Evolutionary conservation across 495 filamentous ascomycete species (phyloP), one percentile per base, ranked within the genome.

Genomic region (Penicillium coffeae): DNA sequence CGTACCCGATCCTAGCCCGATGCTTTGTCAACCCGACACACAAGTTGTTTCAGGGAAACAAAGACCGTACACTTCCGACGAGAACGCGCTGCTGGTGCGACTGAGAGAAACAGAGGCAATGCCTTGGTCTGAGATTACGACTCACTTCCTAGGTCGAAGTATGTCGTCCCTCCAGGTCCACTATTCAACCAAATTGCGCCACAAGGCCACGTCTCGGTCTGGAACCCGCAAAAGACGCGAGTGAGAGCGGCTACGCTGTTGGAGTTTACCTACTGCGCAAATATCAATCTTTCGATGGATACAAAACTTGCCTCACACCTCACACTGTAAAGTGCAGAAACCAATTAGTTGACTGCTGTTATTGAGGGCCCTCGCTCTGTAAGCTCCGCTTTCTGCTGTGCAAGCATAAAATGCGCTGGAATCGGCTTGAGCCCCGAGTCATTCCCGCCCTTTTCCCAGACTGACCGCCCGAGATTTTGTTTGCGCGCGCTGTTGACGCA

Each of bases 121-220:
- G 25, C 34, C 36, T 22, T 54, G 25, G 41, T 38, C 27, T 14
- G 45, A 54, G 36, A 54, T 54, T 44, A 37, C 41, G 25, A 34
- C 18, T 45, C 40, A 54, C 22, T 54, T 54, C 41, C 51, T 25
- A 34, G 45, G 33, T 15, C 50, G 50, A 38, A 48, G 43, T 9
- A 43, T 22, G 16, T 48, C 40, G 40, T 48, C 38, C 13, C 45
- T 53, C 33, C 16, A 53, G 42, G 51, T 53, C 3, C 45, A 53
- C 22, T 53, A 53, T 48, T 53, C 40, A 25, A 53, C 45, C 40
- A 52, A 53, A 42, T 53, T 53, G 44, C 48, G 48, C 40, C 22
- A 38, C 15, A 50, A 45, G 48, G 34, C 48, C 38, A 49, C 27
- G 13, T 43, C 38, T 45, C 40, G 48, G 48, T 45, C 41, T 50